Evolutionary conservation across 2,329 filamentous ascomycete species (phyloP).

Genomic region (Hypoxylon sp.): DNA sequence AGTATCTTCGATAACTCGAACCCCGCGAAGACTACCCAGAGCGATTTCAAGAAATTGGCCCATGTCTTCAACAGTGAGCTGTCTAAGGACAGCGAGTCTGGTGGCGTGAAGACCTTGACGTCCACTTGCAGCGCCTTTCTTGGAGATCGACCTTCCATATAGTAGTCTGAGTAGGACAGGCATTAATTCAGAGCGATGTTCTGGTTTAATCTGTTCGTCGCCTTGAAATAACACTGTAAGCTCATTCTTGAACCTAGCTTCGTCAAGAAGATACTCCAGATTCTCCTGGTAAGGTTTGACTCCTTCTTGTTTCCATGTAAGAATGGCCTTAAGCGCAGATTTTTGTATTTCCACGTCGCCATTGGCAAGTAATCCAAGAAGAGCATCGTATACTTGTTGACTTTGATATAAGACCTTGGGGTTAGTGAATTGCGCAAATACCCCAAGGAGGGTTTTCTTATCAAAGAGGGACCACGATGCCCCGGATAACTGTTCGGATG

Average conservation of each 20-base stretch:
- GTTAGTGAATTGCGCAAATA: conserved; percentile 90
- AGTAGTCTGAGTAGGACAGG: conserved; percentile 88
- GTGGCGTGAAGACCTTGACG: conserved; percentile 86
- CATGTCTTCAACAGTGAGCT: conserved; percentile 80
- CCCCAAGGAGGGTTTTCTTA: conserved; percentile 83
- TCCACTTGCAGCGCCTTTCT: conserved; percentile 81
- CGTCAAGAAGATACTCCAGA: conserved; percentile 87
- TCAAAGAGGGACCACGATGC: conserved; percentile 81
- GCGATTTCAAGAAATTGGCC: conserved; percentile 87
- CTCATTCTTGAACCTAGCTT: conserved; percentile 92
- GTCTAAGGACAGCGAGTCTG: conserved; percentile 84
- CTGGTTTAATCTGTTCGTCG: conserved; percentile 78
- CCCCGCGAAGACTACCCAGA: conserved; percentile 76
- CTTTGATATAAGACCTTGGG: conserved; percentile 86
- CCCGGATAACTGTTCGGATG: conserved; percentile 37
- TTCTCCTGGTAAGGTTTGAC: conserved; percentile 87
- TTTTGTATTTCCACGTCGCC: conserved; percentile 93
- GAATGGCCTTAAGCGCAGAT: conserved; percentile 83
- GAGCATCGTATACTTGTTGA: conserved; percentile 79
- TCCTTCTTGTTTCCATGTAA: conserved; percentile 88
- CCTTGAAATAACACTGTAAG: conserved; percentile 89
- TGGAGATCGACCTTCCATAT: conserved; percentile 90
- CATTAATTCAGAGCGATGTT: conserved; percentile 82
- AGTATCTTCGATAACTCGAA: conserved; percentile 70
- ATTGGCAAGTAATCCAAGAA: conserved; percentile 84